phyloP scores from a whole-genome alignment of 768 basidiomycete genomes.

The Serpula lacrymans region DNA sequence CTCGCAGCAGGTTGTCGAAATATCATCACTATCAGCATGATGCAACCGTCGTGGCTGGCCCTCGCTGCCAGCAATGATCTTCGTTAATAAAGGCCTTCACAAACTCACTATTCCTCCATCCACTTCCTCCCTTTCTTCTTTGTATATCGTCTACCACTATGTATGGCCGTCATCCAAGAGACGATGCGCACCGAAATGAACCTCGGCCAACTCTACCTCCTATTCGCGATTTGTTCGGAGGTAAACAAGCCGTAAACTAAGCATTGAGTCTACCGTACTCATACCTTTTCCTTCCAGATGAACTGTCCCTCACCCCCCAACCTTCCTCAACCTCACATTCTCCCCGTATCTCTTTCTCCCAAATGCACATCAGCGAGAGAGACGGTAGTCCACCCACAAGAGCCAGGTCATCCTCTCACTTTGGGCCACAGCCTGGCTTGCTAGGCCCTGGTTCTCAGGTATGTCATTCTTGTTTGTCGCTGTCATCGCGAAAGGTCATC shows the following conservation, averaged over 20 bases:
- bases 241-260: conserved; percentile 28
- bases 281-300: conserved; percentile 32
- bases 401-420: conserved; percentile 15
- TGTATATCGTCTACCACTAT: conserved; percentile 24
- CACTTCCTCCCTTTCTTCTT: conserved; percentile 6
- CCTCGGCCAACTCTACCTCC: conserved; percentile 63
- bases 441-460: conserved; percentile 31
- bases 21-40: conserved; percentile 23
- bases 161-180: conserved; percentile 25
- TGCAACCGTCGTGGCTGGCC: conserved; percentile 15
- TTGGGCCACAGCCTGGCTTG: conserved; percentile 19
- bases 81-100: conserved; percentile 21
- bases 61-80: conserved; percentile 7
- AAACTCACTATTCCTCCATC: not conserved
- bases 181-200: conserved; percentile 21
- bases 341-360: conserved; percentile 44
- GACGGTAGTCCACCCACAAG: conserved; percentile 21
- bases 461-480: not conserved
- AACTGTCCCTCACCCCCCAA: conserved; percentile 41
- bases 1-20: conserved; percentile 12
- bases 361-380: conserved; percentile 32
- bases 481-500: too few species aligned
- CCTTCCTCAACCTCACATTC: conserved; percentile 35
- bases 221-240: conserved; percentile 66
- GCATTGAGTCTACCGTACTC: conserved; percentile 3